phyloP scores from a whole-genome alignment of 2,329 filamentous ascomycete genomes.

The Nemania sp. region DNA sequence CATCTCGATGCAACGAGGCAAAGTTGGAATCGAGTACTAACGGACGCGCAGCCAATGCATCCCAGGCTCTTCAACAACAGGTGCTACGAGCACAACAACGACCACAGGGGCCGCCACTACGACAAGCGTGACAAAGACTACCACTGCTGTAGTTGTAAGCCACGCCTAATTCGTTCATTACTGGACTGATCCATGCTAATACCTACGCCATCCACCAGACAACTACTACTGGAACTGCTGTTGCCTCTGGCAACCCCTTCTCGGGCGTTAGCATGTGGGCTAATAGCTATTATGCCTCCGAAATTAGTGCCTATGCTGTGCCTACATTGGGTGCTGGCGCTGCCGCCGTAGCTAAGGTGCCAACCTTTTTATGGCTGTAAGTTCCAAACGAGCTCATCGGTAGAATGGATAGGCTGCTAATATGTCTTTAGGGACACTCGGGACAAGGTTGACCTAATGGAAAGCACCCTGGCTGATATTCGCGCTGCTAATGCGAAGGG shows the following conservation, averaged over 20 bases:
- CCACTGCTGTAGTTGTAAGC: constrained; percentile 38
- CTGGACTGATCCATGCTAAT: constrained; percentile 12
- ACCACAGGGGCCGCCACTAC: constrained; percentile 38
- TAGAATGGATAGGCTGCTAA: constrained; percentile 15
- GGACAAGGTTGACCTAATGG: constrained; percentile 61
- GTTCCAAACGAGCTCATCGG: constrained; percentile 34
- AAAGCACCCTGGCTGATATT: constrained; percentile 60
- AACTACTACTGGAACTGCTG: constrained; percentile 52
- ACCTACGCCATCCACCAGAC: constrained; percentile 10
- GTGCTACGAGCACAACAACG: constrained; percentile 28
- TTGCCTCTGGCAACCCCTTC: constrained; percentile 67
- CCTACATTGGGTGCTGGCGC: constrained; percentile 70
- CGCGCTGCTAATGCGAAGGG: constrained; percentile 54
- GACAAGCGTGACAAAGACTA: constrained; percentile 50
- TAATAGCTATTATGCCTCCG: constrained; percentile 67
- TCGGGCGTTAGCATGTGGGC: constrained; percentile 63
- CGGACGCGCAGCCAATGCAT: constrained; percentile 37
- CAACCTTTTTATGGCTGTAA: constrained; percentile 66
- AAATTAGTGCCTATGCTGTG: constrained; percentile 68
- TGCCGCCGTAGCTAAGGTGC: constrained; percentile 63
- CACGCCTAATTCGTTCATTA: constrained; percentile 12
- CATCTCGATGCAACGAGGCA: not conserved
- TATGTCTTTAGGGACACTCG: constrained; percentile 58
- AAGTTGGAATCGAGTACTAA: not conserved
- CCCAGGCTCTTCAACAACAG: constrained; percentile 36